phyloP scores from a whole-genome alignment of 768 basidiomycete species.

The Coprinopsis cinerea region DNA sequence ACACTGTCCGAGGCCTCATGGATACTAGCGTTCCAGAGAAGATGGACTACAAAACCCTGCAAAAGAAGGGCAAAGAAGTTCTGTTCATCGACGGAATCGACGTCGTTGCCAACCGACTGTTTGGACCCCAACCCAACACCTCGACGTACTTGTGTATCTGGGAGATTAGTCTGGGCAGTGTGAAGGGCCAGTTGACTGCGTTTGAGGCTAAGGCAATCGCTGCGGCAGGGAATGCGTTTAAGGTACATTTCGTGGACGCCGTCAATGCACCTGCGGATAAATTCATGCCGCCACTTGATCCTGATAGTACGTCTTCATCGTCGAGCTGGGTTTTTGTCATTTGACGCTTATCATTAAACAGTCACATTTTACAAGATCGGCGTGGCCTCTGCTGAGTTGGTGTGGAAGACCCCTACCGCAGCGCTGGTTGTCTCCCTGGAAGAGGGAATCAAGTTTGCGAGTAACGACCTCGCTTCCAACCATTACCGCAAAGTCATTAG shows the following conservation, averaged over 20 bases:
- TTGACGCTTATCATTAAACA: conserved; percentile 23
- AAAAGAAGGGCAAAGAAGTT: conserved; percentile 21
- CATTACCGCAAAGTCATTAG: conserved; percentile 60
- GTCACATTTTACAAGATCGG: conserved; percentile 82
- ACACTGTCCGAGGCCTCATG: conserved; percentile 50
- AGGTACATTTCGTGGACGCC: conserved; percentile 64
- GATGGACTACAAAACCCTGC: conserved; percentile 9
- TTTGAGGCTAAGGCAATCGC: conserved; percentile 44
- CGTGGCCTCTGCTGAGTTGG: conserved; percentile 46
- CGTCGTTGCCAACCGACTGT: conserved; percentile 78
- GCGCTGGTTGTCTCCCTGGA: conserved; percentile 52
- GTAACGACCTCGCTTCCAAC: conserved; percentile 70
- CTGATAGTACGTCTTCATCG: conserved; percentile 59
- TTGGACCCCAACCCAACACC: conserved; percentile 82
- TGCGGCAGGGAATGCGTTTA: conserved; percentile 53
- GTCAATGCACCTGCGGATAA: conserved; percentile 77
- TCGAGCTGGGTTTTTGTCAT: not conserved
- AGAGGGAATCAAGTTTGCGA: conserved; percentile 56
- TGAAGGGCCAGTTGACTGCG: conserved; percentile 54
- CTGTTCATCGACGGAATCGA: conserved; percentile 60
- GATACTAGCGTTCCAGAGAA: conserved; percentile 36
- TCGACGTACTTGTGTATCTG: conserved; percentile 89
- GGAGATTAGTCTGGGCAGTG: conserved; percentile 72
- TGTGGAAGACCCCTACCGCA: conserved; percentile 47
- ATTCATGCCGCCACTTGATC: conserved; percentile 55